Evolutionary conservation across 768 basidiomycete genomes (phyloP), one percentile per base, ranked within the genome.

Genomic region (Myochromella boudieri): DNA sequence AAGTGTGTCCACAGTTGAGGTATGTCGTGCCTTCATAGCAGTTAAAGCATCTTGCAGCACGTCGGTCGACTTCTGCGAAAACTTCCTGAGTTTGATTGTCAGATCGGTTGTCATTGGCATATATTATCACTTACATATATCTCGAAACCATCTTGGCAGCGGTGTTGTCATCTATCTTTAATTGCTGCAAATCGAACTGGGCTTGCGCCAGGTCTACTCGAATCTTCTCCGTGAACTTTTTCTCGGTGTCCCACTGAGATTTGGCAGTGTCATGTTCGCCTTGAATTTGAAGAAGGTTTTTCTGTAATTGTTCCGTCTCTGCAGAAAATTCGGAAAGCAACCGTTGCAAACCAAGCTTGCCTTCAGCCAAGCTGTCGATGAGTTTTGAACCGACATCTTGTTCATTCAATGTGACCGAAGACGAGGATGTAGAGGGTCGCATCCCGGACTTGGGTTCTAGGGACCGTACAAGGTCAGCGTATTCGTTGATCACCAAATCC

Each of bases 61-160:
- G 44, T 87, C 75, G 3, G 84, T 85, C 6, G 86, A 81, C 1
- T 77, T 70, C 59, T 93, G 90, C 2, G 89, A 90, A 65, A 91
- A 93, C 63, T 82, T 86, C 90, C 90, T 91, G 51, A 20, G 2
- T 10, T 24, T 41, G 17, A 12, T 8, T 38, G 45, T 22, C 41
- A 17, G 36, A 39, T n/a, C 48, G 18, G 27, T 44, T 17, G 6
- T 25, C 31, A 31, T 33, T 26, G 33, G 29, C 7, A 40, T 26
- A 38, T n/a, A 41, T 25, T 14, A 37, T 28, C 12, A 70, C 82
- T 45, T 54, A 90, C 90, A 91, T 92, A 61, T 92, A 92, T 28
- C 87, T 79, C 21, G 87, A 80, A 22, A 93, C 90, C 80, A 91
- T 87, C 57, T 83, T 87, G 10, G 84, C 83, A 2, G 90, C 89